Evolutionary conservation across 331 rosid genomes (phyloP).

Genomic region (Saraca asoca): DNA sequence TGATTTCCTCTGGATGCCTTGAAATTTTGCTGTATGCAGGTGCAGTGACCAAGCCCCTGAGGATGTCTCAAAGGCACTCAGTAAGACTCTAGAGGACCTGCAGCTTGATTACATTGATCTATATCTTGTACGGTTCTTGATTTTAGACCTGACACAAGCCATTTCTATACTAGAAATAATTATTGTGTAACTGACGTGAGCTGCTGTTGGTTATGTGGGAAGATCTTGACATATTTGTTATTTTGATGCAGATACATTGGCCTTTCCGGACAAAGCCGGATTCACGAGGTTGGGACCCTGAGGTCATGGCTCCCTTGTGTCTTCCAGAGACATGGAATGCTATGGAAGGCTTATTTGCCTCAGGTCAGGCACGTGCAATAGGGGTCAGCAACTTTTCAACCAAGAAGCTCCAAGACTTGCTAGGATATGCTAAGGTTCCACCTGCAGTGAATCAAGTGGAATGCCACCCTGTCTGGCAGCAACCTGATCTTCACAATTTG

Average conservation of each 20-base stretch:
- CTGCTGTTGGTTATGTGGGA: background rate
- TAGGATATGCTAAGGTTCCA: constrained; percentile 57
- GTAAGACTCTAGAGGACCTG: constrained; percentile 63
- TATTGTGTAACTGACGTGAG: constrained; percentile 6
- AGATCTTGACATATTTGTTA: constrained; percentile 15
- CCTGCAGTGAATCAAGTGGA: constrained; percentile 82
- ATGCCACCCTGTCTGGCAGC: constrained; percentile 56
- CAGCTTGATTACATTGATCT: constrained; percentile 78
- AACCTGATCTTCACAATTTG: constrained; percentile 43
- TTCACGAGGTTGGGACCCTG: constrained; percentile 56
- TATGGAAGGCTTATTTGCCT: constrained; percentile 71
- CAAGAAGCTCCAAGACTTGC: constrained; percentile 72
- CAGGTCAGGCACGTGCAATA: constrained; percentile 67
- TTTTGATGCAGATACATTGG: constrained; percentile 66
- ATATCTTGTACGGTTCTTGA: constrained; percentile 58
- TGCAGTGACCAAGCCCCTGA: constrained; percentile 65
- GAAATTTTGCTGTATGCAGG: constrained; percentile 39
- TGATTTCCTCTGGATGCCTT: constrained; percentile 17
- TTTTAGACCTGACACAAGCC: constrained; percentile 1
- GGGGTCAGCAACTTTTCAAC: constrained; percentile 79
- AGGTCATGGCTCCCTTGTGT: constrained; percentile 63
- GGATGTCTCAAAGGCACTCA: constrained; percentile 65
- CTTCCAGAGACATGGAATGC: constrained; percentile 82
- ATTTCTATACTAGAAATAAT: background rate
- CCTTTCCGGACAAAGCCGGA: constrained; percentile 74